A percentile compares a stretch with the other conserved stretches of the same genome.
Conservation (phyloP, 1,284 basidiomycete genomes). For the Filobasidium uniguttulatum region DNA sequence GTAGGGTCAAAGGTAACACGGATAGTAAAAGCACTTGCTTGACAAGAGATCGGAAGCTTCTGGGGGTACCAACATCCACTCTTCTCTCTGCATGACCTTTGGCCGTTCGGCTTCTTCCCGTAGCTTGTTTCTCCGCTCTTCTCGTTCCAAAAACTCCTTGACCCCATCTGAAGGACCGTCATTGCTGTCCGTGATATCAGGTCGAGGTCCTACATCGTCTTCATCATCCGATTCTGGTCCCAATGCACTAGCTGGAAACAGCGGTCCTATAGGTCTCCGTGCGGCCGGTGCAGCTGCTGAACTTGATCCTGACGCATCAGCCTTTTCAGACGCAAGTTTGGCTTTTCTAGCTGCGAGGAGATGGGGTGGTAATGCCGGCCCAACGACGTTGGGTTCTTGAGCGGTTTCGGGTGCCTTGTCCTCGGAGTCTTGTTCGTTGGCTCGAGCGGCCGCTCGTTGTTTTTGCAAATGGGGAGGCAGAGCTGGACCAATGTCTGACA, state of each 20-base stretch:
- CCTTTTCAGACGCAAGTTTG: conserved; percentile 15
- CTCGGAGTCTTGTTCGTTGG: conserved; percentile 24
- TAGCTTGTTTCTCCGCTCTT: neutral
- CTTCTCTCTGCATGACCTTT: conserved; percentile 63
- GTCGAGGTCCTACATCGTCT: conserved; percentile 23
- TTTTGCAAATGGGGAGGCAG: conserved; percentile 25
- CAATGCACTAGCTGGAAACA: conserved; percentile 18
- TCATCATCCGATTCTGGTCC: conserved; percentile 15
- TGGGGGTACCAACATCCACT: conserved; percentile 91
- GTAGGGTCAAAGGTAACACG: neutral
- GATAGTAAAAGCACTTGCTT: conserved; percentile 48
- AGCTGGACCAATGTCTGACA: conserved; percentile 21
- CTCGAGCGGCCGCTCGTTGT: conserved; percentile 17
- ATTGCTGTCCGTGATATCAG: conserved; percentile 21
- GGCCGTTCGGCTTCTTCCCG: conserved; percentile 39
- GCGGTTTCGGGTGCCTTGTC: conserved; percentile 19
- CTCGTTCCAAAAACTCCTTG: conserved; percentile 55
- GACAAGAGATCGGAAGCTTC: conserved; percentile 57
- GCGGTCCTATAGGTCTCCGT: conserved; percentile 18
- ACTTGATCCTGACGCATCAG: conserved; percentile 35
- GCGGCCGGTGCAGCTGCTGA: conserved; percentile 8
- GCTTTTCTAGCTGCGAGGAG: conserved; percentile 21
- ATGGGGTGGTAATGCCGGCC: conserved; percentile 43
- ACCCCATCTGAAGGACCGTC: conserved; percentile 48
- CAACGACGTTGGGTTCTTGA: conserved; percentile 58